Percentiles rank a stretch among this genome's conserved stretches.
These are phyloP conservation scores for Leucocoprinus leucothites DNA, from an alignment of 768 basidiomycete species.

Conservation along the genomic window DNA sequence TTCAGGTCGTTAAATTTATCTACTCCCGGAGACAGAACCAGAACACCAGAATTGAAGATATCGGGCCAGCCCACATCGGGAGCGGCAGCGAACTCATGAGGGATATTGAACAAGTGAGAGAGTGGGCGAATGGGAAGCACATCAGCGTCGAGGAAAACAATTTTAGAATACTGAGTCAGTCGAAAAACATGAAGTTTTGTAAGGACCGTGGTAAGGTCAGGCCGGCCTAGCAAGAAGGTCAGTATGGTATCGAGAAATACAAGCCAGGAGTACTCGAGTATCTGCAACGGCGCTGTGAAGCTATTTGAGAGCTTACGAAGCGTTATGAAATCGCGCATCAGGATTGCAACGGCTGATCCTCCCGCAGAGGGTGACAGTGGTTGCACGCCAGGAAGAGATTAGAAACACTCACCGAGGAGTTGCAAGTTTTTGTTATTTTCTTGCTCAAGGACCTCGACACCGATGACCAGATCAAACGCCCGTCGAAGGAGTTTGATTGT, in stretches of 20 bases:
- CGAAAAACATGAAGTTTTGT: conserved; percentile 97
- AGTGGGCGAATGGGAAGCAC: conserved; percentile 85
- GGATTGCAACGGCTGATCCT: background rate
- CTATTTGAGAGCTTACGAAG: background rate
- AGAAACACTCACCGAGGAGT: conserved; percentile 70
- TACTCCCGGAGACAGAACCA: conserved; percentile 80
- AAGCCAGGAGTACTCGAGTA: too few species aligned
- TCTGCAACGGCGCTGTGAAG: background rate
- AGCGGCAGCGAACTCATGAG: conserved; percentile 85
- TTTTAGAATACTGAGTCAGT: conserved; percentile 78
- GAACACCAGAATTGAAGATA: conserved; percentile 96
- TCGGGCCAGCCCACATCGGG: conserved; percentile 99
- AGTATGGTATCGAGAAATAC: too few species aligned
- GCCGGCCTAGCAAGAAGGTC: conserved; percentile 62
- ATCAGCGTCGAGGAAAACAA: conserved; percentile 92
- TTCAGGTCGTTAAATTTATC: conserved; percentile 79
- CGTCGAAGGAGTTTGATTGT: conserved; percentile 76
- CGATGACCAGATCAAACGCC: conserved; percentile 83
- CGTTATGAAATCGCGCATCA: conserved; percentile 1
- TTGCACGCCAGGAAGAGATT: background rate
- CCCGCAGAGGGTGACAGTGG: background rate
- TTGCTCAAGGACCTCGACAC: conserved; percentile 85
- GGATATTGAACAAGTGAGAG: conserved; percentile 85
- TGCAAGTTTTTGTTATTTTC: conserved; percentile 62
- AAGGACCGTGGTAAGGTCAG: conserved; percentile 88